phyloP scores from a whole-genome alignment of 495 filamentous ascomycete genomes.

The Amniculicola lignicola region DNA sequence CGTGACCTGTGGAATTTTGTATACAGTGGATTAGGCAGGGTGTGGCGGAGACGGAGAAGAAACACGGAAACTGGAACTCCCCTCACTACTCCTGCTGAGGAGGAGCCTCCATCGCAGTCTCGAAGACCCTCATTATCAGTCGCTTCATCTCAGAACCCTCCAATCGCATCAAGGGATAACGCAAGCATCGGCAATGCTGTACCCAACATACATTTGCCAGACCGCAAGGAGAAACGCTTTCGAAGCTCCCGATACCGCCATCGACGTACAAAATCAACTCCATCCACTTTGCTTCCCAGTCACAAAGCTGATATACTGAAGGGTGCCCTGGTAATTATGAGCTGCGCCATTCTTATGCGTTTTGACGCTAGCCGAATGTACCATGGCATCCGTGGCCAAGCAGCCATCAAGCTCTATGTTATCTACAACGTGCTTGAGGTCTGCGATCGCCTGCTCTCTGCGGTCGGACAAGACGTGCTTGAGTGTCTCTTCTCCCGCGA shows the following conservation, averaged over 20 bases:
- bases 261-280: constrained; percentile 74
- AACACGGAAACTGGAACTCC: constrained; percentile 31
- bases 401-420: constrained; percentile 95
- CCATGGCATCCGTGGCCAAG: constrained; percentile 92
- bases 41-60: constrained; percentile 63
- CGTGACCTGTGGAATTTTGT: constrained; percentile 69
- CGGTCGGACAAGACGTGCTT: constrained; percentile 90
- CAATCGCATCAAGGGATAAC: constrained; percentile 26
- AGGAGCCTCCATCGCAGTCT: constrained; percentile 36
- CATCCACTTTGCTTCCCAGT: constrained; percentile 76
- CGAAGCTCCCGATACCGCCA: constrained; percentile 52
- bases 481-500: constrained; percentile 93
- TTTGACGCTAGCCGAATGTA: constrained; percentile 98
- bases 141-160: constrained; percentile 2
- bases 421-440: constrained; percentile 96
- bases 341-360: constrained; percentile 79
- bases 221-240: constrained; percentile 29
- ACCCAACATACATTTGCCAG: neutral
- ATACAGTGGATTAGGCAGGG: constrained; percentile 66
- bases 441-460: constrained; percentile 80
- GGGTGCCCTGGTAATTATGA: constrained; percentile 77
- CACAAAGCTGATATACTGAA: constrained; percentile 96
- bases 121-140: constrained; percentile 35
- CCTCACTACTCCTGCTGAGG: constrained; percentile 31
- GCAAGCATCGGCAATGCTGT: constrained; percentile 3